A percentile compares a stretch with the other conserved stretches of the same genome.
Evolutionary conservation across 768 basidiomycete species (phyloP).

Genomic region (Cyclocybe aegerita): DNA sequence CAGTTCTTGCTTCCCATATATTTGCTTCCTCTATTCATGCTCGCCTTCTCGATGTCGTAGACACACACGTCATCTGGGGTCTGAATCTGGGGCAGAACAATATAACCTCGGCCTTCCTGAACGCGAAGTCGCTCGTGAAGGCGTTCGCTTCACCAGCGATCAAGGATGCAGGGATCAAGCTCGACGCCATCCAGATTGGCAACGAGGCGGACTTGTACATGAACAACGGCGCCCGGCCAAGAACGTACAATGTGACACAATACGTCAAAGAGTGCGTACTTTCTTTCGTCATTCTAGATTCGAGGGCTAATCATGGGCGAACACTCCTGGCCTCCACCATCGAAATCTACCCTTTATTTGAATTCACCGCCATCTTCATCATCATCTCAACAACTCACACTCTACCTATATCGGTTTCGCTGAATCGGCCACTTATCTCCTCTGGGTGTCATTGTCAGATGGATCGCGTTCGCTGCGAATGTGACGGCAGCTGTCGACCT

Average conservation of each 20-base stretch:
- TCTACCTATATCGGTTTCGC: neutral
- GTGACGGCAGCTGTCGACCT: constrained; percentile 42
- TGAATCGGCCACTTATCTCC: neutral
- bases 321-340: too few relatives aligned
- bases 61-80: constrained; percentile 66
- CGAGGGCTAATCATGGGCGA: too few relatives aligned
- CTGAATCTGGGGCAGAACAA: constrained; percentile 61
- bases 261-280: constrained; percentile 51
- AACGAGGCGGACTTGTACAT: constrained; percentile 61
- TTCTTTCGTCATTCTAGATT: neutral
- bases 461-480: constrained; percentile 51
- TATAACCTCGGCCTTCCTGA: constrained; percentile 47
- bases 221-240: constrained; percentile 41
- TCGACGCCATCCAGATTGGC: constrained; percentile 62
- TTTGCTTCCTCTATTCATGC: neutral
- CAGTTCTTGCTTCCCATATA: constrained; percentile 11
- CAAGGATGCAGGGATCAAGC: constrained; percentile 36
- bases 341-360: too few relatives aligned
- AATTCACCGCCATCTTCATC: too few relatives aligned
- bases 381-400: neutral
- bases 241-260: constrained; percentile 33
- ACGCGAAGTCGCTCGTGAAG: constrained; percentile 44
- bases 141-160: constrained; percentile 46
- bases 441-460: constrained; percentile 32
- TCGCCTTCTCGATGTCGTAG: constrained; percentile 24